phyloP scores from a whole-genome alignment of 371 early-diverging fungal genomes.

The Coemansia sp. region DNA sequence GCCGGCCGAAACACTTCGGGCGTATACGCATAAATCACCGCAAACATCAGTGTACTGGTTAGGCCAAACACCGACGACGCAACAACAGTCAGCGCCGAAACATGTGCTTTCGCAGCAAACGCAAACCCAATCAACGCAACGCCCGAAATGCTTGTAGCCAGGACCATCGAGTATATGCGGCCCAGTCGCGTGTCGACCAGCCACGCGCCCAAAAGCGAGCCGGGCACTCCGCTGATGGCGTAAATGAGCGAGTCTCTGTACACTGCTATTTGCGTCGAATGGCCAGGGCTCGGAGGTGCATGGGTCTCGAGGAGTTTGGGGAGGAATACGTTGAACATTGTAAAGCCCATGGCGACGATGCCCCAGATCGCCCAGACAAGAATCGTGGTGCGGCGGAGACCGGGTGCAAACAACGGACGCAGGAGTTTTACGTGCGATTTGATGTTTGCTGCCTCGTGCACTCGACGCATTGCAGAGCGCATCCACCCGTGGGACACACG shows the following conservation, averaged over 20 bases:
- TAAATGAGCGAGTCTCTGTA: constrained; percentile 77
- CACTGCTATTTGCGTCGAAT: constrained; percentile 55
- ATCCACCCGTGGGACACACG: background rate
- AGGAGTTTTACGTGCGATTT: constrained; percentile 18
- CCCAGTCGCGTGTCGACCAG: constrained; percentile 76
- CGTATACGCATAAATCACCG: constrained; percentile 83
- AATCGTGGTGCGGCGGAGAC: constrained; percentile 62
- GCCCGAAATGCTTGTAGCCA: constrained; percentile 70
- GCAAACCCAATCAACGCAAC: constrained; percentile 67
- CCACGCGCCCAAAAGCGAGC: constrained; percentile 72
- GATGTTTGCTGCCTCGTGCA: constrained; percentile 14
- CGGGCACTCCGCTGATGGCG: constrained; percentile 77
- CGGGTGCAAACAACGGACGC: constrained; percentile 54
- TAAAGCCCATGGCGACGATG: constrained; percentile 72
- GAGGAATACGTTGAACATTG: constrained; percentile 83
- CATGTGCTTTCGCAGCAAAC: constrained; percentile 50
- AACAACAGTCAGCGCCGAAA: constrained; percentile 56
- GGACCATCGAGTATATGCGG: constrained; percentile 78
- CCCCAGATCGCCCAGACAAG: constrained; percentile 81
- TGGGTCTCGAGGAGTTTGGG: constrained; percentile 71
- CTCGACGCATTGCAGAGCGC: background rate
- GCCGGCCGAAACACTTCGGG: constrained; percentile 82
- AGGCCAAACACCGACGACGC: constrained; percentile 69
- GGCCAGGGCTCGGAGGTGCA: constrained; percentile 46
- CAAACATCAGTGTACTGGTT: constrained; percentile 76